phyloP scores from a whole-genome alignment of 345 rosid genomes.

The Hibiscus syriacus region DNA sequence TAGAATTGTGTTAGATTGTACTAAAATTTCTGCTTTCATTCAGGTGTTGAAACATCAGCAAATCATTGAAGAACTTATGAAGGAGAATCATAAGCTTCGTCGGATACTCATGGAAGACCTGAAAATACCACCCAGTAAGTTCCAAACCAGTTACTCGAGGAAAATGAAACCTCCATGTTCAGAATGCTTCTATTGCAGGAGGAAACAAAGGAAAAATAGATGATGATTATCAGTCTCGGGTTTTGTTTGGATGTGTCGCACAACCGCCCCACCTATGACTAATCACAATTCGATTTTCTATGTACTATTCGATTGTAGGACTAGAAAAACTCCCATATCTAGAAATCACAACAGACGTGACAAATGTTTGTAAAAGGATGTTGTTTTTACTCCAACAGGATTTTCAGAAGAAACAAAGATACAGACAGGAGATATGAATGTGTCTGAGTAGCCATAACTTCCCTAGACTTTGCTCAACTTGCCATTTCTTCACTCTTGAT shows the following conservation, averaged over 20 bases:
- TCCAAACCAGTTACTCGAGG: constrained; percentile 37
- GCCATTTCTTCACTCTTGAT: not conserved
- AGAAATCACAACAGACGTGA: not conserved
- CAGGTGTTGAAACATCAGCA: constrained; percentile 79
- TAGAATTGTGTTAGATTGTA: not conserved
- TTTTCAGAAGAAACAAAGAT: not conserved
- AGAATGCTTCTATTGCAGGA: constrained; percentile 81
- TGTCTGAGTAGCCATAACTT: not conserved
- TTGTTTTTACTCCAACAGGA: not conserved
- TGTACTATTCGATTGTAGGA: not conserved
- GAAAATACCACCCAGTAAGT: constrained; percentile 63
- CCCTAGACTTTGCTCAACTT: not conserved
- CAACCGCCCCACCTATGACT: no score
- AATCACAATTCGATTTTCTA: not conserved
- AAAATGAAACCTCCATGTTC: constrained; percentile 38
- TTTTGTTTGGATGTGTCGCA: not conserved
- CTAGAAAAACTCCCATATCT: not conserved
- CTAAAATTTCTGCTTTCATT: constrained; percentile 1
- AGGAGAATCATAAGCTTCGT: constrained; percentile 73
- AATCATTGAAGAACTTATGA: constrained; percentile 61
- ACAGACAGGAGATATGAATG: not conserved
- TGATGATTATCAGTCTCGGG: not conserved
- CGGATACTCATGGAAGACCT: constrained; percentile 67
- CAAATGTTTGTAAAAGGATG: not conserved
- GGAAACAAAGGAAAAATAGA: constrained; percentile 70